Evolutionary conservation across 495 filamentous ascomycete genomes (phyloP).

Genomic region (Podospora comata): DNA sequence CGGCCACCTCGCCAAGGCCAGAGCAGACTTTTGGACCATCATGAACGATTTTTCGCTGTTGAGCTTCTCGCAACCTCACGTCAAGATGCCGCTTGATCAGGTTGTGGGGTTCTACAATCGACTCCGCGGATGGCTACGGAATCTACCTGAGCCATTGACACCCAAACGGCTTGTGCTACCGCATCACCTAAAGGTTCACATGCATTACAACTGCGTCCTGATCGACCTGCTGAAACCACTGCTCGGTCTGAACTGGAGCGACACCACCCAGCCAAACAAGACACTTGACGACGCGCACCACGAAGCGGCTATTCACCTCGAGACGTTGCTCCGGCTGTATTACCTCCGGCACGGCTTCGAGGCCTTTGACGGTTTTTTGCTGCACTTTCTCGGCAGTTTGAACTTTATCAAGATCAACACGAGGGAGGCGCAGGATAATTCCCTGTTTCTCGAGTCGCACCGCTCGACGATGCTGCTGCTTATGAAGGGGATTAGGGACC

Average conservation of each 20-base stretch:
- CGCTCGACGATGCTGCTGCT: conserved; percentile 36
- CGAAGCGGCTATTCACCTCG: conserved; percentile 31
- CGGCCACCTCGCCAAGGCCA: conserved; percentile 32
- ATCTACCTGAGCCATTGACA: conserved; percentile 35
- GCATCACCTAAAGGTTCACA: conserved; percentile 37
- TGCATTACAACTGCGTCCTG: conserved; percentile 30
- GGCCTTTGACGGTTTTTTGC: conserved; percentile 32
- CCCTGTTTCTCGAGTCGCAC: conserved; percentile 25
- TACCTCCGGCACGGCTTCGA: conserved; percentile 44
- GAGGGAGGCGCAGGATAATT: conserved; percentile 18
- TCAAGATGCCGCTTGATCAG: conserved; percentile 22
- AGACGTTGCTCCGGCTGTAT: conserved; percentile 40
- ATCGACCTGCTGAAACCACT: conserved; percentile 27
- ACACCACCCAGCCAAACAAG: conserved; percentile 4
- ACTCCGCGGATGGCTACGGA: conserved; percentile 26
- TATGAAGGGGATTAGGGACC: conserved; percentile 40
- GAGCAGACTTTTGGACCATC: conserved; percentile 35
- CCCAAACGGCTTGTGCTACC: conserved; percentile 37
- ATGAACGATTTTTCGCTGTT: conserved; percentile 30
- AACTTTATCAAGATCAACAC: conserved; percentile 32
- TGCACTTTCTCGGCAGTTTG: conserved; percentile 35
- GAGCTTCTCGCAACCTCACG: conserved; percentile 17
- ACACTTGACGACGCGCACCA: conserved; percentile 23
- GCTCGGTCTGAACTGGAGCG: conserved; percentile 21
- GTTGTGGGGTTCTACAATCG: conserved; percentile 31